A percentile compares a stretch with the other conserved stretches of the same genome.
Conservation (phyloP, 2,329 filamentous ascomycete genomes). For the Cladosporium sp. region DNA sequence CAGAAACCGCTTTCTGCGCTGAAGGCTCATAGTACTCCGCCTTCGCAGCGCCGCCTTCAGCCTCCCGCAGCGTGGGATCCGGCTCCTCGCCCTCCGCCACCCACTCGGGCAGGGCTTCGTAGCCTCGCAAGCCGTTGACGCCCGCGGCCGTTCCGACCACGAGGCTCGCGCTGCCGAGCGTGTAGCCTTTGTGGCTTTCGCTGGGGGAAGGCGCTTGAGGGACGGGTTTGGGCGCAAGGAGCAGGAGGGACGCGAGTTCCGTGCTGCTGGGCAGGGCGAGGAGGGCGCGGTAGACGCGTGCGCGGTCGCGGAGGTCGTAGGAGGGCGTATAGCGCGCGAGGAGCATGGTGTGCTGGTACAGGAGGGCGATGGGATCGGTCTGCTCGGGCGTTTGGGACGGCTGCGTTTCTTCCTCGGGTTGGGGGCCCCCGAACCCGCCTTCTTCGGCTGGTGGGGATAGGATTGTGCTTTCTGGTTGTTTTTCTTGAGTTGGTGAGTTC, state of each 20-base stretch:
- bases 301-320: conserved; percentile 89
- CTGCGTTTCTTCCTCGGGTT: conserved; percentile 10
- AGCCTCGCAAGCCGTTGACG: conserved; percentile 70
- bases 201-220: conserved; percentile 88
- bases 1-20: conserved; percentile 45
- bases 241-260: conserved; percentile 83
- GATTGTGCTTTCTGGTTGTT: conserved; percentile 11
- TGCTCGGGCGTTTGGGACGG: conserved; percentile 12
- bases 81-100: conserved; percentile 77
- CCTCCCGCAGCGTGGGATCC: conserved; percentile 66
- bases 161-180: conserved; percentile 79
- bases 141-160: conserved; percentile 75
- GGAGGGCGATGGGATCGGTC: conserved; percentile 61
- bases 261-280: conserved; percentile 69
- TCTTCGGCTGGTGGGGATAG: conserved; percentile 24
- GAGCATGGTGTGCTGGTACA: conserved; percentile 82
- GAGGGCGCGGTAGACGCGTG: conserved; percentile 81
- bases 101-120: conserved; percentile 79
- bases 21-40: conserved; percentile 35
- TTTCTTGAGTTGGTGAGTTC: conserved; percentile 12
- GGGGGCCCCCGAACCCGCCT: conserved; percentile 9
- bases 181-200: conserved; percentile 71
- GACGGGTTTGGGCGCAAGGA: conserved; percentile 90
- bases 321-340: conserved; percentile 90
- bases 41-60: conserved; percentile 36